Percentiles rank a stretch among this genome's conserved stretches.
phyloP scores from a whole-genome alignment of 306 rosid genomes.

The Leucaena leucocephala region DNA sequence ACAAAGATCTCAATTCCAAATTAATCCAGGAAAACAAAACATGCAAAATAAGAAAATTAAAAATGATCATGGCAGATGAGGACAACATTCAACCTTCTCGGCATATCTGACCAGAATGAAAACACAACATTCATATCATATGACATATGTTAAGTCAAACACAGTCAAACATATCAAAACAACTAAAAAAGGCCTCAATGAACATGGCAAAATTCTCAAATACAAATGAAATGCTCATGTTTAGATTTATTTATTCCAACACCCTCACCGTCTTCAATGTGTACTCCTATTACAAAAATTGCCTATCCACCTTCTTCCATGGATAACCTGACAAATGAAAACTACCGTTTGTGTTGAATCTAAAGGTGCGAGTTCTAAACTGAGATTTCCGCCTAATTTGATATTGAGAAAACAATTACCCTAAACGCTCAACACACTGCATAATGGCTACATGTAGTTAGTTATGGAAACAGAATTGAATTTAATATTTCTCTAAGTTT shows the following conservation, averaged over 20 bases:
- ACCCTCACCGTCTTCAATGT: neutral
- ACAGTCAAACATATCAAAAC: neutral
- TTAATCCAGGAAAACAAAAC: constrained; percentile 6
- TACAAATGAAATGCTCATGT: neutral
- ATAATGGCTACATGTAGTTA: neutral
- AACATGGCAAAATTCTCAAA: neutral
- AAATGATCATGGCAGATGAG: neutral
- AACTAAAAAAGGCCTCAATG: neutral
- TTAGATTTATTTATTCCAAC: constrained; percentile 1
- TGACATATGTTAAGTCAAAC: neutral
- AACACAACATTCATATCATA: neutral
- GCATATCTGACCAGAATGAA: neutral
- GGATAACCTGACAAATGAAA: neutral
- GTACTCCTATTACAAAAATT: neutral
- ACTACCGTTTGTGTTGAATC: constrained; percentile 18
- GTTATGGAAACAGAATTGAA: neutral
- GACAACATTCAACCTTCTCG: neutral
- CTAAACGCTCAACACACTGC: constrained; percentile 8
- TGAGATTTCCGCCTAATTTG: neutral
- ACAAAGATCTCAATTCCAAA: neutral
- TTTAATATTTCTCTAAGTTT: neutral
- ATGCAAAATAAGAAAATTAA: constrained; percentile 6
- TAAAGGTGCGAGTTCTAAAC: constrained; percentile 4
- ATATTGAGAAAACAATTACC: constrained; percentile 2
- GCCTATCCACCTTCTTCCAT: neutral